A percentile compares a stretch with the other conserved stretches of the same genome.
Evolutionary conservation across 441 rosid genomes (phyloP).

Genomic region (Omphalea diandra): DNA sequence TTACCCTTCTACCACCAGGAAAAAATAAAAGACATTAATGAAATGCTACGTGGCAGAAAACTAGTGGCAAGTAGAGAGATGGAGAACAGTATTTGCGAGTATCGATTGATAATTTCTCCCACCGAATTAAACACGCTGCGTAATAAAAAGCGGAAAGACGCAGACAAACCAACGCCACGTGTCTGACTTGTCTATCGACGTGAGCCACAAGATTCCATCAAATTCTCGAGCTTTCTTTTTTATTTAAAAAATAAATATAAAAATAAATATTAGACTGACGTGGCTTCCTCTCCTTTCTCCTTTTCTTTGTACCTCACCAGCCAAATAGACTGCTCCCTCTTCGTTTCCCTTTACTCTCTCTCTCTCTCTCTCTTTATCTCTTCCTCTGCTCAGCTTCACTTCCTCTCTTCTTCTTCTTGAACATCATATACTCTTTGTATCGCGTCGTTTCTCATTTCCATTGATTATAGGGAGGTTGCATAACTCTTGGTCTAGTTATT

Average conservation of each 20-base stretch:
- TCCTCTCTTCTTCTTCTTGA: not conserved
- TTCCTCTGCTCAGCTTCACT: not conserved
- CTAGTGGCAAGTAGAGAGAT: not conserved
- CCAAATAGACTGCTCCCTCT: conserved; percentile 13
- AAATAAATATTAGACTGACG: conserved; percentile 51
- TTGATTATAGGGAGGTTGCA: not conserved
- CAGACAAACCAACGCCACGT: conserved; percentile 43
- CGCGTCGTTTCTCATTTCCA: no score
- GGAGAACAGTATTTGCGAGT: conserved; percentile 6
- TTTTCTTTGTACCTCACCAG: conserved; percentile 18
- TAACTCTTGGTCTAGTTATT: conserved; percentile 9
- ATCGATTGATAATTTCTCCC: conserved; percentile 13
- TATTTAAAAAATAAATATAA: conserved; percentile 8
- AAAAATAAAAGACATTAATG: no score
- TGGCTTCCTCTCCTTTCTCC: conserved; percentile 46
- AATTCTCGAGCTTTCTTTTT: conserved; percentile 49
- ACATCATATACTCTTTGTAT: no score
- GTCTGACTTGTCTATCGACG: conserved; percentile 36
- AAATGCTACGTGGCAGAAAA: conserved; percentile 13
- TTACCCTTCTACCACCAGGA: no score
- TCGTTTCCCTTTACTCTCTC: not conserved
- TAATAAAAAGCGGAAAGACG: conserved; percentile 33
- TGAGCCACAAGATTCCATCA: conserved; percentile 68
- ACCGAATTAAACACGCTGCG: conserved; percentile 35
- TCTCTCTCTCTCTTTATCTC: not conserved